Evolutionary conservation across 2,329 filamentous ascomycete genomes (phyloP).

Genomic region (Beauveria scarabaeidicola): DNA sequence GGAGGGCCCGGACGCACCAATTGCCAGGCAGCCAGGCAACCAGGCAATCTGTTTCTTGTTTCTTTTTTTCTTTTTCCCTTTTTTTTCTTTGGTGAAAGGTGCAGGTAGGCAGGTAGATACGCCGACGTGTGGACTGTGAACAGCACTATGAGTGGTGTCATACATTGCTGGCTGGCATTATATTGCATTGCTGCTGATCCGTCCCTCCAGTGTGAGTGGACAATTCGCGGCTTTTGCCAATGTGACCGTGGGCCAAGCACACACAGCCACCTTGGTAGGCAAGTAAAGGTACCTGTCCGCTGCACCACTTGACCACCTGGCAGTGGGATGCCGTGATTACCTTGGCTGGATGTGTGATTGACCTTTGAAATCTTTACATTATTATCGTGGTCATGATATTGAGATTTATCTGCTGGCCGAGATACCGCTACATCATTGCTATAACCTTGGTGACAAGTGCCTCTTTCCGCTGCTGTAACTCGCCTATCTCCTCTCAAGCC

Average conservation of each 20-base stretch:
- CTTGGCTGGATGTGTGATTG: not conserved
- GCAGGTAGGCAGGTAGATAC: not conserved
- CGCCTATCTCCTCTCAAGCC: not conserved
- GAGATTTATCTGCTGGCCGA: no score
- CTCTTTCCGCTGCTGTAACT: no score
- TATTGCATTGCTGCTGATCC: not conserved
- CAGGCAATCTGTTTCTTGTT: no score
- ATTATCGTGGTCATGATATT: not conserved
- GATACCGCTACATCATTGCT: no score
- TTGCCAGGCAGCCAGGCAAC: no score
- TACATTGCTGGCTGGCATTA: not conserved
- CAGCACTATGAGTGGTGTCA: not conserved
- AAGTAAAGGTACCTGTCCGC: not conserved
- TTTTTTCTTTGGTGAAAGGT: no score
- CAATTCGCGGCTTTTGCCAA: not conserved
- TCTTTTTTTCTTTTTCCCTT: no score
- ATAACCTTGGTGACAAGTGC: not conserved
- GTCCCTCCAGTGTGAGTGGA: not conserved
- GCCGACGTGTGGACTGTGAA: not conserved
- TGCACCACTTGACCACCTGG: not conserved
- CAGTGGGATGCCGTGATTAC: not conserved
- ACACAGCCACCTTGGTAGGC: not conserved
- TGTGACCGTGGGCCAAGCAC: not conserved
- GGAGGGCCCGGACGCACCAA: not conserved
- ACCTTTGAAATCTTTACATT: not conserved